These are phyloP conservation scores for Volvox africanus DNA, from an alignment of 139 green algal genomes.

Conservation along the genomic window DNA sequence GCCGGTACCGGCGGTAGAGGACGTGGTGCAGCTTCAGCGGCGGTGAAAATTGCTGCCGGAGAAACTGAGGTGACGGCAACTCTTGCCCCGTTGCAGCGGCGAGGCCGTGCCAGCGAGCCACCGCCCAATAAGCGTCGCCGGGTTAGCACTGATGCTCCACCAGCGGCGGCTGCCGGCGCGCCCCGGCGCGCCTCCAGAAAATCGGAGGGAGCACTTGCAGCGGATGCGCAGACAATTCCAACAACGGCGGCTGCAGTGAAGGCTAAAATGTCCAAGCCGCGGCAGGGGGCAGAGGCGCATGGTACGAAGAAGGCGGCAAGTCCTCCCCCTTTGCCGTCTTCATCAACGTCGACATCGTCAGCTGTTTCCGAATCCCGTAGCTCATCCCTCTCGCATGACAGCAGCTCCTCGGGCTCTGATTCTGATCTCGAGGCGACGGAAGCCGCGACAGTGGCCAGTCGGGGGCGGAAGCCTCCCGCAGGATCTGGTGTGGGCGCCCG, in stretches of 20 bases:
- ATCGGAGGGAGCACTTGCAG: no score
- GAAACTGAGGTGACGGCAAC: no score
- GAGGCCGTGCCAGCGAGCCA: not conserved
- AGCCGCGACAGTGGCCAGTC: not conserved
- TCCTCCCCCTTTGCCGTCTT: not conserved
- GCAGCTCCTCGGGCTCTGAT: not conserved
- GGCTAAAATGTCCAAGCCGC: not conserved
- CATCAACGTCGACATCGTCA: not conserved
- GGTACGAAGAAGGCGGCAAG: not conserved
- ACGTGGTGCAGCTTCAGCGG: not conserved
- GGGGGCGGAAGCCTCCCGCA: not conserved
- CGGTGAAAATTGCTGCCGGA: not conserved
- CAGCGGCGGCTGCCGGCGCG: no score
- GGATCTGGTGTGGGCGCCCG: not conserved
- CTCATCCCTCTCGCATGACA: not conserved
- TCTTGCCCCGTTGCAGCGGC: not conserved
- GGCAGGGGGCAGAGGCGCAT: not conserved
- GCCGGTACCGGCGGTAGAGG: not conserved
- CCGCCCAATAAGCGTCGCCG: not conserved
- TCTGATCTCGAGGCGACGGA: not conserved
- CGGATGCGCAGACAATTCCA: no score
- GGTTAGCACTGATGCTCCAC: not conserved
- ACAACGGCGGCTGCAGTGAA: no score
- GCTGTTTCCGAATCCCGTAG: not conserved
- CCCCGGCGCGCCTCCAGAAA: no score